A percentile compares a stretch with the other conserved stretches of the same genome.
These are phyloP conservation scores for Fusarium avenaceum DNA, from an alignment of 2,329 filamentous ascomycete genomes.

Conservation along the genomic window DNA sequence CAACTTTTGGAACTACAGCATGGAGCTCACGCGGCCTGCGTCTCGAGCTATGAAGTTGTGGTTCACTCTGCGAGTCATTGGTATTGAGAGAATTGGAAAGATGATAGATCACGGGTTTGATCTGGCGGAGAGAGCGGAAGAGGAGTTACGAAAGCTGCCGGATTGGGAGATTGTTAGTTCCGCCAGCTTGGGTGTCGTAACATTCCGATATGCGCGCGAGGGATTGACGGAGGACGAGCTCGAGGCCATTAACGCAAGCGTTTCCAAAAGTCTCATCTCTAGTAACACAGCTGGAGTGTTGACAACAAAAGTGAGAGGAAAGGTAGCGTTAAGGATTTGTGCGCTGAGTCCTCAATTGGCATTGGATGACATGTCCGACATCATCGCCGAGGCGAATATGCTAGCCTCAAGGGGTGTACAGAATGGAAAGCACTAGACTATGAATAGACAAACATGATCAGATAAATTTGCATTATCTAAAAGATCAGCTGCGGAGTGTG, in stretches of 20 bases:
- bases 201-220: slow-evolving; percentile 38
- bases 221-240: not conserved
- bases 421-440: not conserved
- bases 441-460: slow-evolving; percentile 18
- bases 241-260: not conserved
- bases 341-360: slow-evolving; percentile 15
- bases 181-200: slow-evolving; percentile 42
- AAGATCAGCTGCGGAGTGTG: not conserved
- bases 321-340: slow-evolving; percentile 11
- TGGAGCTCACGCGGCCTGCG: slow-evolving; percentile 45
- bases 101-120: slow-evolving; percentile 47
- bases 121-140: slow-evolving; percentile 41
- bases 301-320: slow-evolving; percentile 14
- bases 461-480: not conserved
- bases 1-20: slow-evolving; percentile 48
- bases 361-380: slow-evolving; percentile 17
- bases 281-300: slow-evolving; percentile 18
- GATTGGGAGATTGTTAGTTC: slow-evolving; percentile 46
- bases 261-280: slow-evolving; percentile 20
- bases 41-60: slow-evolving; percentile 46
- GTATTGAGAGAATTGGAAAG: slow-evolving; percentile 38
- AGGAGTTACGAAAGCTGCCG: slow-evolving; percentile 24
- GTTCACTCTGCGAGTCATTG: slow-evolving; percentile 45
- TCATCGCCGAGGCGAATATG: slow-evolving; percentile 12
- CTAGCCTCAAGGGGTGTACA: not conserved